A percentile compares a stretch with the other conserved stretches of the same genome.
Conservation (phyloP, 305 asterid species). For the Fraxinus baroniana region DNA sequence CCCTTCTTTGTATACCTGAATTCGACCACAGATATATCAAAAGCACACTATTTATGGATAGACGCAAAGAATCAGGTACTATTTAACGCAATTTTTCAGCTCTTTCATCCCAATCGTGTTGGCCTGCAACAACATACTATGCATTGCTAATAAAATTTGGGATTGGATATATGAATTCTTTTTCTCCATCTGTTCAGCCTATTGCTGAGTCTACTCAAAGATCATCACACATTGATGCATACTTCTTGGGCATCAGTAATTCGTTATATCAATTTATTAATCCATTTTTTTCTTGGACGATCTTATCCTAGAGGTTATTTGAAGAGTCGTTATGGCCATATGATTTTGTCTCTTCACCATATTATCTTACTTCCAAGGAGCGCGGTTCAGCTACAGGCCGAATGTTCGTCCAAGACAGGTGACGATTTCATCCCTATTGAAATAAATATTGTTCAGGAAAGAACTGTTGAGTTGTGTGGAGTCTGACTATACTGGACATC, state of each 20-base stretch:
- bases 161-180: background rate
- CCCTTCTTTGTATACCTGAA: constrained; percentile 59
- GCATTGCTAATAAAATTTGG: background rate
- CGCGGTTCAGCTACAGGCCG: constrained; percentile 51
- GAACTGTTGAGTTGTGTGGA: too few species aligned
- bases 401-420: constrained; percentile 50
- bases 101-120: background rate
- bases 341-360: constrained; percentile 47
- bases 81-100: background rate
- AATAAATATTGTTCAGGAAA: background rate
- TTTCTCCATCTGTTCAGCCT: background rate
- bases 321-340: constrained; percentile 45
- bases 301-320: constrained; percentile 33
- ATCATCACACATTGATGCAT: background rate
- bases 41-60: constrained; percentile 45
- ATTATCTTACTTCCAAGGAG: constrained; percentile 40
- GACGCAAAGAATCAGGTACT: constrained; percentile 54
- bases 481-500: too few species aligned
- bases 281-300: background rate
- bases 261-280: background rate
- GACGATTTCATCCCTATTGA: background rate
- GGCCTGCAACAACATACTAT: background rate
- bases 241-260: background rate
- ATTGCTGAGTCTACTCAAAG: background rate
- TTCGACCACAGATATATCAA: constrained; percentile 37